A percentile compares a stretch with the other conserved stretches of the same genome.
phyloP scores from a whole-genome alignment of 1,284 basidiomycete genomes.

The Golubevia pallescens region DNA sequence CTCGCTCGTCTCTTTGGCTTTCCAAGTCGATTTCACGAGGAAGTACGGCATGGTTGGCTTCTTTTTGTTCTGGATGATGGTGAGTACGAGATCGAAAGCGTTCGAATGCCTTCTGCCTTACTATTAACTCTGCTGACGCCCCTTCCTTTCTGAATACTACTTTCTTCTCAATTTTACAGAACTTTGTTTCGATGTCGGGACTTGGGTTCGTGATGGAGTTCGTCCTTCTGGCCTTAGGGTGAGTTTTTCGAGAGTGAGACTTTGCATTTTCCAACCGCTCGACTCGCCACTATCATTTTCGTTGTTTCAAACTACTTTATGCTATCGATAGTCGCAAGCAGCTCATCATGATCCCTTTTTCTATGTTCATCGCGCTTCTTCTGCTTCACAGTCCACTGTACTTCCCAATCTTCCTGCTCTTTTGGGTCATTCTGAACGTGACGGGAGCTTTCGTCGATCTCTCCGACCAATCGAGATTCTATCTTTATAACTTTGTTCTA shows the following conservation, averaged over 20 bases:
- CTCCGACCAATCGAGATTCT: constrained; percentile 48
- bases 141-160: constrained; percentile 58
- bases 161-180: constrained; percentile 6
- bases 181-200: constrained; percentile 55
- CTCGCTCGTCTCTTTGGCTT: constrained; percentile 59
- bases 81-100: too few species aligned
- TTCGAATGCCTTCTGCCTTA: background rate
- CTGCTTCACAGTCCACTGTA: constrained; percentile 48
- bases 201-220: constrained; percentile 61
- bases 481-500: constrained; percentile 46
- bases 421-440: constrained; percentile 41
- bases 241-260: too few species aligned
- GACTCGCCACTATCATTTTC: too few species aligned
- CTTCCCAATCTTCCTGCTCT: constrained; percentile 63
- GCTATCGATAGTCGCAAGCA: too few species aligned
- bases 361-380: too few species aligned
- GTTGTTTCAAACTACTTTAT: too few species aligned
- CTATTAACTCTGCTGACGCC: constrained; percentile 18
- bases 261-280: too few species aligned
- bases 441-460: constrained; percentile 54
- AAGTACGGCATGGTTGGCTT: constrained; percentile 38
- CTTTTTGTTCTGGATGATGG: constrained; percentile 14
- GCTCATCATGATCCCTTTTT: too few species aligned
- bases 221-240: too few species aligned
- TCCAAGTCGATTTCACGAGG: constrained; percentile 44